Conservation (phyloP, 2,329 filamentous ascomycete species). For the Aspergillus sojae region DNA sequence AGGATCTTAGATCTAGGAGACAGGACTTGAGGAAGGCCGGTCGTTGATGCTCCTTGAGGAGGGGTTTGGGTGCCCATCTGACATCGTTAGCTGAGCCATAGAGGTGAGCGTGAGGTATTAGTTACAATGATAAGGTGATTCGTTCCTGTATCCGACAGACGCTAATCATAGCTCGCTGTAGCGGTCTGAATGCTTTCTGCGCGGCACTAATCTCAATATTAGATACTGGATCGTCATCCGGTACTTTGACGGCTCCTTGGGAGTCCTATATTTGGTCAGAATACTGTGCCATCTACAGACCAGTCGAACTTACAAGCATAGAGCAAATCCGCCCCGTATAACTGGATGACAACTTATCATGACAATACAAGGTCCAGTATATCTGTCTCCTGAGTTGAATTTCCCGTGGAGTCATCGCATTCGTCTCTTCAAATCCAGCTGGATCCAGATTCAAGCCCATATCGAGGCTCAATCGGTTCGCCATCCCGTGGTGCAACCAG, state of each 20-base stretch:
- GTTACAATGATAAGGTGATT: conserved; percentile 35
- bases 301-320: conserved; percentile 32
- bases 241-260: neutral
- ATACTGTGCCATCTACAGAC: neutral
- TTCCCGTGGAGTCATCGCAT: conserved; percentile 29
- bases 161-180: neutral
- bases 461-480: conserved; percentile 38
- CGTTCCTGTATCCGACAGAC: conserved; percentile 24
- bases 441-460: conserved; percentile 44
- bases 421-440: conserved; percentile 28
- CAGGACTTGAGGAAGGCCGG: conserved; percentile 34
- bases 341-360: conserved; percentile 38
- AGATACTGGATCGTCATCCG: conserved; percentile 15
- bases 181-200: neutral
- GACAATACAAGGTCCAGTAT: conserved; percentile 41
- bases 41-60: conserved; percentile 21
- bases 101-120: neutral
- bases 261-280: neutral
- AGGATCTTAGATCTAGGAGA: conserved; percentile 36
- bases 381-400: conserved; percentile 38
- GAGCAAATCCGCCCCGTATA: conserved; percentile 42
- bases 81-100: neutral
- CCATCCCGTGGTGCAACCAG: conserved; percentile 45
- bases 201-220: conserved; percentile 21
- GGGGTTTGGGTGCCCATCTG: conserved; percentile 37